Percentiles rank a stretch among this genome's conserved stretches.
Conservation (phyloP, 305 asterid species). For the Striga hermonthica region DNA sequence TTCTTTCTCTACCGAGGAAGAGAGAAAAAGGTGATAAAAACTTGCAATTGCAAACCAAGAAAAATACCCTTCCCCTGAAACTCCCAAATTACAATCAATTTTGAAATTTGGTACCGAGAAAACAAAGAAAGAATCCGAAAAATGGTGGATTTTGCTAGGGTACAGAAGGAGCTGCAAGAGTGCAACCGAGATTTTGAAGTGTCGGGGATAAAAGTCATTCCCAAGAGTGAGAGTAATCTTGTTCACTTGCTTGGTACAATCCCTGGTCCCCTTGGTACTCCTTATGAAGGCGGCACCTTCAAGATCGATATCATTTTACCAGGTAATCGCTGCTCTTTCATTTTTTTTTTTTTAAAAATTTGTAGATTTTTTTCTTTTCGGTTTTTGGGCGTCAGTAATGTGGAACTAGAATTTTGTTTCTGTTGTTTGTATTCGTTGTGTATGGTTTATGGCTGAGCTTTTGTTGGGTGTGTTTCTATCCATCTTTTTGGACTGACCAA, state of each 20-base stretch:
- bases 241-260: constrained; percentile 73
- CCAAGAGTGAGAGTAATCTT: constrained; percentile 56
- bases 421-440: not conserved
- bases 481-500: too few species aligned
- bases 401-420: not conserved
- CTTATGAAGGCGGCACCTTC: constrained; percentile 89
- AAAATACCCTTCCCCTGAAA: not conserved
- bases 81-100: not conserved
- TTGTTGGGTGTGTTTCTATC: not conserved
- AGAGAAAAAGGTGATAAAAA: not conserved
- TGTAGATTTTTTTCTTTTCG: constrained; percentile 10
- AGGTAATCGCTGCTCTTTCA: constrained; percentile 36
- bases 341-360: not conserved
- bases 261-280: constrained; percentile 87
- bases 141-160: constrained; percentile 86
- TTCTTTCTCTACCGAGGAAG: not conserved
- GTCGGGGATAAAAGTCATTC: constrained; percentile 72
- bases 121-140: not conserved
- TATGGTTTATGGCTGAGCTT: not conserved
- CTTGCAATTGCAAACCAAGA: constrained; percentile 15
- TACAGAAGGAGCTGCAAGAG: constrained; percentile 86
- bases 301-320: constrained; percentile 79
- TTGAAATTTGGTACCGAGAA: not conserved
- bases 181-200: constrained; percentile 76
- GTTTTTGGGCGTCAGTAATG: constrained; percentile 5